Conservation (phyloP, 257 asterid genomes). For the Verbena officinalis region DNA sequence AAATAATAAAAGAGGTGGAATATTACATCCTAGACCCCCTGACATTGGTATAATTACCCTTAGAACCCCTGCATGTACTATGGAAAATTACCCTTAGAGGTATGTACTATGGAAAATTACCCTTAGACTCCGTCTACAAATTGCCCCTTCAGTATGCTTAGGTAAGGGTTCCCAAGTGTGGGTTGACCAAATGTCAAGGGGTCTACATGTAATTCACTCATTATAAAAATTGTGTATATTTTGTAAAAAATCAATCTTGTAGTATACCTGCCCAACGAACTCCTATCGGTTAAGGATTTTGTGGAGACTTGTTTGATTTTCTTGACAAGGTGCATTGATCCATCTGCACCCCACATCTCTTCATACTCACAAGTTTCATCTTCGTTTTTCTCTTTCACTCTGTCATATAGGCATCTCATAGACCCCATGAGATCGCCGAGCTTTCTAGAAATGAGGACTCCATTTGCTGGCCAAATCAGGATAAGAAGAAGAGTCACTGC, state of each 20-base stretch:
- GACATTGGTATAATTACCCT: no score
- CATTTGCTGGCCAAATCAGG: conserved; percentile 75
- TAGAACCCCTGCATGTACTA: no score
- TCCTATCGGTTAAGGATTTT: conserved; percentile 37
- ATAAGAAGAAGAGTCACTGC: conserved; percentile 59
- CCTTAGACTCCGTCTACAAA: no score
- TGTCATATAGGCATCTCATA: conserved; percentile 38
- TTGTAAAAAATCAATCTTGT: no score
- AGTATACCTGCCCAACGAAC: conserved; percentile 63
- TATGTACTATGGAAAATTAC: no score
- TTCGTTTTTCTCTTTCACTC: conserved; percentile 71
- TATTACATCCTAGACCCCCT: neutral
- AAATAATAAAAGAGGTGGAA: neutral
- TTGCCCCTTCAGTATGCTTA: no score
- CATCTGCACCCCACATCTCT: conserved; percentile 96
- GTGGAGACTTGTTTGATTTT: conserved; percentile 54
- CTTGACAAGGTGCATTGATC: conserved; percentile 92
- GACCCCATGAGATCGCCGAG: conserved; percentile 42
- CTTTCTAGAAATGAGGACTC: conserved; percentile 44
- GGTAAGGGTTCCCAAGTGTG: no score
- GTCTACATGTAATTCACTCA: no score
- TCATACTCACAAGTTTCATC: conserved; percentile 87
- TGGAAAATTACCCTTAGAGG: no score
- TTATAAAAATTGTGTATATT: no score
- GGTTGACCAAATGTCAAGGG: no score